These are phyloP conservation scores for Calonectria hawksworthii DNA, from an alignment of 2,329 filamentous ascomycete genomes.

Conservation along the genomic window DNA sequence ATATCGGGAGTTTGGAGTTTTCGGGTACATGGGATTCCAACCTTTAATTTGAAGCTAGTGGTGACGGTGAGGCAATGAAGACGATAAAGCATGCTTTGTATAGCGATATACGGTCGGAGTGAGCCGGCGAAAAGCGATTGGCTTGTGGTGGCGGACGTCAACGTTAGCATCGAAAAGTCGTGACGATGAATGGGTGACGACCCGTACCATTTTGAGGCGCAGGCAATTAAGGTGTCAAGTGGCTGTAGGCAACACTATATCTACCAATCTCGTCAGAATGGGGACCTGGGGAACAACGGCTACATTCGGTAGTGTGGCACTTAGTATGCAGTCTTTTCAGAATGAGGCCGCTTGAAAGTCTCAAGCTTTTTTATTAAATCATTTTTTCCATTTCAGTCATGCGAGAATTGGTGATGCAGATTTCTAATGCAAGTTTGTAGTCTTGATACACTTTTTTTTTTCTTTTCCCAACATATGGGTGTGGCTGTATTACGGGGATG, in stretches of 20 bases:
- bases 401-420: neutral
- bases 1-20: conserved; percentile 44
- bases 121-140: conserved; percentile 15
- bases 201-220: neutral
- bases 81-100: neutral
- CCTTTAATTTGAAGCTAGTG: conserved; percentile 20
- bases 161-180: neutral
- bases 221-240: neutral
- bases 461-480: neutral
- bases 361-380: neutral
- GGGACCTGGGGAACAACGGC: neutral
- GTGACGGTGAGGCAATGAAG: neutral
- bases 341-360: neutral
- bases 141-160: conserved; percentile 20
- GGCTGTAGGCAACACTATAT: conserved; percentile 7
- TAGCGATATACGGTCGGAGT: neutral
- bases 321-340: neutral
- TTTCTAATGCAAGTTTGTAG: neutral
- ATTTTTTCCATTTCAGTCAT: neutral
- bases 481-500: neutral
- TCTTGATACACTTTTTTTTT: neutral
- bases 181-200: neutral
- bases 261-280: neutral
- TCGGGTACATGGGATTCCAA: conserved; percentile 22
- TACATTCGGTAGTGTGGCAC: neutral